Base-by-base conservation (phyloP, 169 alveolate species). In the Blepharisma undulans region DNA sequence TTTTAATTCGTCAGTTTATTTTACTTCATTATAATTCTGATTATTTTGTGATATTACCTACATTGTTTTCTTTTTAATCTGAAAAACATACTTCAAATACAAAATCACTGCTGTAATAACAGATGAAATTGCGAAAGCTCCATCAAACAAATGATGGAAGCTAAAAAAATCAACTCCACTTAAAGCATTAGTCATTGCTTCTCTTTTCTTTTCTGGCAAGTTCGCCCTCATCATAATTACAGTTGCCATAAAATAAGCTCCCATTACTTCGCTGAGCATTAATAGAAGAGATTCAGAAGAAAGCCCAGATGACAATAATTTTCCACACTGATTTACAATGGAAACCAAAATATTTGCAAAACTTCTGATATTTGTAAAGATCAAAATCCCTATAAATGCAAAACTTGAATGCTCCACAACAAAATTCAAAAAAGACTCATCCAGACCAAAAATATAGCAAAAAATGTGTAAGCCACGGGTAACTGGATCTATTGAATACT, bases 231-330 rank as follows among this genome's bases (percentile, higher is more conserved):
- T 88, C 74, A 88, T 19, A 6, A 88, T 21, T 1, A 88, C 87
- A 2, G 92, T 88, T 18, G 92, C 92, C 87, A 88, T 88, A 48
- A 88, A 88, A 72, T 88, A 88, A 74, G 76, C 79, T 30, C 87
- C 92, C 76, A 61, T 88, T 25, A 76, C 87, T 76, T 88, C 85
- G 19, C 82, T 25, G 0, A 61, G 21, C n/a, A 72, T 27, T 21
- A 71, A 27, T 30, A 86, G 10, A 14, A 86, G 29, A 14, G 72
- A 25, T 33, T 86, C 76, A 61, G 84, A 61, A 0, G 91, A 86
- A 7, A 72, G 61, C n/a, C 91, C 91, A 22, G 84, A 22, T 8
- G 66, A 22, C 5, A 86, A 12, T 3, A 86, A 14, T 60, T 36
- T 61, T 10, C 84, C 66, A 33, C 48, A 36, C 6, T 22, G 22